These are phyloP conservation scores for Plasmodium adleri DNA, from an alignment of 169 alveolate genomes.

Conservation along the genomic window DNA sequence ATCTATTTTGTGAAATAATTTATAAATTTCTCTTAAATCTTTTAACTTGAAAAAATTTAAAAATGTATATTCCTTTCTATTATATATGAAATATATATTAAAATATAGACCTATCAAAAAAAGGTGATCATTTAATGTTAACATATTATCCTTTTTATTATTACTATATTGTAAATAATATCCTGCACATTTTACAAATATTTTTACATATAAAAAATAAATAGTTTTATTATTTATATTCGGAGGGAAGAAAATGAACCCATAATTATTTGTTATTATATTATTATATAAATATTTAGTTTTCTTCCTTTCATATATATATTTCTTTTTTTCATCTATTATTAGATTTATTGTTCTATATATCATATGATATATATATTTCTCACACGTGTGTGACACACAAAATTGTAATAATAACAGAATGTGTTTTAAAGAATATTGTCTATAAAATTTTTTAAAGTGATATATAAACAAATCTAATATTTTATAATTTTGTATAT, in stretches of 20 bases:
- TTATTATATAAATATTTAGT: neutral
- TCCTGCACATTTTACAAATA: conserved; percentile 24
- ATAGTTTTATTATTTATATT: conserved; percentile 18
- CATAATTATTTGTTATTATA: conserved; percentile 35
- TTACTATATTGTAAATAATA: conserved; percentile 3
- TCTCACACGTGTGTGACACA: neutral
- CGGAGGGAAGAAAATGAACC: conserved; percentile 50
- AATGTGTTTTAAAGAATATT: conserved; percentile 24
- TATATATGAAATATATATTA: conserved; percentile 13
- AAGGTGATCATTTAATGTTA: conserved; percentile 43
- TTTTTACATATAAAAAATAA: conserved; percentile 9
- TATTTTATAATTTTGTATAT: conserved; percentile 18
- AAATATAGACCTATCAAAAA: conserved; percentile 32
- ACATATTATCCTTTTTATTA: conserved; percentile 1
- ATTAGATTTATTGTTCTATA: conserved; percentile 15
- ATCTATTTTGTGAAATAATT: conserved; percentile 64
- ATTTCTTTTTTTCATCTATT: conserved; percentile 2
- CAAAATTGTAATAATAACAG: conserved; percentile 45
- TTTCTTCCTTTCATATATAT: neutral
- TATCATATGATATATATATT: neutral
- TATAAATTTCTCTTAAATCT: conserved; percentile 43
- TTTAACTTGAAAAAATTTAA: conserved; percentile 54
- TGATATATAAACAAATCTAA: conserved; percentile 14
- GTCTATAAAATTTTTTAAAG: conserved; percentile 18
- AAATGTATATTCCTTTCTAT: conserved; percentile 7